Evolutionary conservation across 169 alveolate species (phyloP), one percentile per base, ranked within the genome.

Genomic region (Plasmodium berghei): DNA sequence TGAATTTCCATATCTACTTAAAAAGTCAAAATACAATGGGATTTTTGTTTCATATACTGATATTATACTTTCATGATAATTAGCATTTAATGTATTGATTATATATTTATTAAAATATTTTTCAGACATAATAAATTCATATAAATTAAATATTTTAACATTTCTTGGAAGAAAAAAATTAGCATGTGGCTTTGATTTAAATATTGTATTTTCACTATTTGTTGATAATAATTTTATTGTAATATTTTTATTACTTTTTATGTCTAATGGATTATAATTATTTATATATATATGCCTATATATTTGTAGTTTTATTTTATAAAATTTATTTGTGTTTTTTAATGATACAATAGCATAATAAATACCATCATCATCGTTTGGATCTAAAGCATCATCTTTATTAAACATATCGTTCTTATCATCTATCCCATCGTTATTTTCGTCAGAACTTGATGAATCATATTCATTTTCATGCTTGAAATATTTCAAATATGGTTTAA

Each of bases 151-250:
- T 45, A 89, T 69, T 22, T 75, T 59, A 24, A 88, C 93, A 62
- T 91, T 72, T 70, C 86, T 80, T 54, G 92, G 92, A 49, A 93
- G 56, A n/a, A 92, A 85, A 67, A 55, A 77, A 34, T 74, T 69
- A 72, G 93, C 89, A 42, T 91, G 73, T 9, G 87, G 77, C 6
- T 86, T 75, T 1, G 96, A 64, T n/a, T 89, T 66, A 54, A 74
- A 74, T 16, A 61, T 6, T 18, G 61, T 64, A 48, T 93, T 94
- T 4, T 83, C 70, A 28, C 89, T 87, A 42, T 73, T 71, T 6
- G 89, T 80, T 22, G 94, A 92, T 61, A 93, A 73, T 26, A 77
- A 49, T 45, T 91, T 92, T 20, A 94, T 94, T 52, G 93, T 93
- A 40, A 56, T 46, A 59, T 93, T 91, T 4, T 61, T 75, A 24